Base-by-base conservation (phyloP, 495 filamentous ascomycete genomes). In the Opeltia flavorubescens region DNA sequence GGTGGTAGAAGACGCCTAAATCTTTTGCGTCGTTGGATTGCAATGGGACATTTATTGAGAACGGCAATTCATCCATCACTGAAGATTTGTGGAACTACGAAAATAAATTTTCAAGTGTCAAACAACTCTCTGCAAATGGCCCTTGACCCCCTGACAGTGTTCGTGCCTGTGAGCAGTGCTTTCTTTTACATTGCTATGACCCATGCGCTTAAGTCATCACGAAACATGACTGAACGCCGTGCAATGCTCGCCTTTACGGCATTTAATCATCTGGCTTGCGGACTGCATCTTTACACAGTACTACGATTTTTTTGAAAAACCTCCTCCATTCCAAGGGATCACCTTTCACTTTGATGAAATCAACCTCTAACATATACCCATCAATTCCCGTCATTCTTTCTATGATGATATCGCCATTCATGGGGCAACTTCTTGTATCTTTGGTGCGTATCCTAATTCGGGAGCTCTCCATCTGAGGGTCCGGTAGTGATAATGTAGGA, bases 241-340 rank as follows among this genome's bases (percentile, higher is more conserved):
- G 15, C 9, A 9, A 41, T 41, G 20, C 18, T 41, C 9, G 17
- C 25, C 20, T 52, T 43, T 15, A 50, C 52, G 15, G 50, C 9
- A 15, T 38, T 34, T 44, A 58, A 43, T 43, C 44, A 49, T 75
- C 67, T 8, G 70, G 70, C 45, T 62, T 72, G 50, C 65, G 73
- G 7, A 95, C 75, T 4, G 76, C 86, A 54, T 94, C 87, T 61
- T 81, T 82, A 66, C 88, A 91, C 25, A 89, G 65, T 48, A 89
- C 67, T 15, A 80, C 82, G 11, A 94, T 77, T 62, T 82, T 85
- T 66, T 95, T 99, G 71, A 99, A 99, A 59, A 99, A 89, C 43
- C 91, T 72, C 47, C 91, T 73, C 91, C 91, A 99, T 71, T 95
- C 91, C 26, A 99, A 62, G 9, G 93, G 93, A 69, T 99, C 91